phyloP scores from a whole-genome alignment of 108 stramenopile genomes.

The Nannochloropsis salina region DNA sequence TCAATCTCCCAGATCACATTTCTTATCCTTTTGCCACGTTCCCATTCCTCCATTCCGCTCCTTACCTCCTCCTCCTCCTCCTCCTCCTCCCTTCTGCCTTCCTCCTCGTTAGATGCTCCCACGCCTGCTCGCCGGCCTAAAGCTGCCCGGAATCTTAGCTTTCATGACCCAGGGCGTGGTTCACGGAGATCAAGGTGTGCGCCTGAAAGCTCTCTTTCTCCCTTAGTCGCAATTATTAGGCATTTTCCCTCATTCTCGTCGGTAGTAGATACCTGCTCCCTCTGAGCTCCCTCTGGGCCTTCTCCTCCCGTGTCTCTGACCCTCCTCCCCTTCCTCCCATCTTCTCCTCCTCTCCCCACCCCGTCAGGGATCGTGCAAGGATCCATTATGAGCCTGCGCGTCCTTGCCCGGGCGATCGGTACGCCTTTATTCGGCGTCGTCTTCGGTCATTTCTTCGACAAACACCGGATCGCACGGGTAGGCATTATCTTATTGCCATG shows the following conservation, averaged over 20 bases:
- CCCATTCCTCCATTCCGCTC: background rate
- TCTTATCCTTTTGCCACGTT: too few relatives aligned
- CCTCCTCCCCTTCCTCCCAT: background rate
- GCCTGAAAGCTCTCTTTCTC: background rate
- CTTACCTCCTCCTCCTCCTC: background rate
- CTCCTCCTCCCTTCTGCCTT: background rate
- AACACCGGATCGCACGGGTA: background rate
- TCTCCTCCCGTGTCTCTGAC: background rate
- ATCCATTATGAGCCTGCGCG: background rate
- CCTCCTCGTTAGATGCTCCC: background rate
- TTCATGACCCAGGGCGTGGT: background rate
- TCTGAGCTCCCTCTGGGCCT: too few relatives aligned
- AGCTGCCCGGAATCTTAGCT: background rate
- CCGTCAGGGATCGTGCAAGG: background rate
- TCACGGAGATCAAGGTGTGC: background rate
- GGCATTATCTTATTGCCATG: background rate
- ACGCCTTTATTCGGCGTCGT: constrained; percentile 4
- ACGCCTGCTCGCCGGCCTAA: background rate
- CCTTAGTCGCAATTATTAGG: background rate
- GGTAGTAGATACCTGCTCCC: too few relatives aligned
- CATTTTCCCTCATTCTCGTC: background rate
- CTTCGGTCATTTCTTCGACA: background rate
- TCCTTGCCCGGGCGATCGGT: background rate
- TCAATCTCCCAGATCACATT: too few relatives aligned
- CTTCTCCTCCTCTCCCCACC: background rate